These are phyloP conservation scores for Pestalotiopsis fici DNA, from an alignment of 2,329 filamentous ascomycete species.

Conservation along the genomic window DNA sequence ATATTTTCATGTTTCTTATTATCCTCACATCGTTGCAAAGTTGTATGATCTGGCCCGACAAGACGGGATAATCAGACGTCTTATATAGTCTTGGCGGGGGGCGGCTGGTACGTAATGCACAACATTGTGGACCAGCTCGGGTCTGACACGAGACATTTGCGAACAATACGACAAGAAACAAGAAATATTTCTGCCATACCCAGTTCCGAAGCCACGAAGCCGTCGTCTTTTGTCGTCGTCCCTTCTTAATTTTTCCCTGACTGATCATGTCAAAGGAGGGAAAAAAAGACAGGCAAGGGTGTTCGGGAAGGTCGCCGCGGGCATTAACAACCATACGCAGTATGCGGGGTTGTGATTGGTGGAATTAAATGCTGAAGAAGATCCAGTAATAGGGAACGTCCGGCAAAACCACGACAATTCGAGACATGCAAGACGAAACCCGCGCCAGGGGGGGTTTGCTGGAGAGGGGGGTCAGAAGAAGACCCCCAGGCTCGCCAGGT, in stretches of 20 bases:
- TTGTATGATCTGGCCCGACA: not conserved
- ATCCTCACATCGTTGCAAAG: not conserved
- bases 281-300: not conserved
- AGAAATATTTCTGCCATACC: no score
- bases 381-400: conserved; percentile 10
- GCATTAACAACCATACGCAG: not conserved
- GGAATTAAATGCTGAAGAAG: conserved; percentile 6
- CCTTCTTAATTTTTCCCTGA: not conserved
- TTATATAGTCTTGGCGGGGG: not conserved
- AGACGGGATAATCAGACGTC: not conserved
- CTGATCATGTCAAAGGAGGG: not conserved
- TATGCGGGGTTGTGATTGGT: not conserved
- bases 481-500: not conserved
- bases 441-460: not conserved
- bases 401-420: conserved; percentile 6
- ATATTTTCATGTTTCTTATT: not conserved
- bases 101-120: not conserved
- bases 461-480: not conserved
- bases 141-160: not conserved
- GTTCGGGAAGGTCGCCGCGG: conserved; percentile 5
- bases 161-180: not conserved
- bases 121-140: not conserved
- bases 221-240: no score
- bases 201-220: no score
- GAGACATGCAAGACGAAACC: conserved; percentile 1